Percentiles rank a stretch among this genome's conserved stretches.
Evolutionary conservation across 2,329 filamentous ascomycete genomes (phyloP).

Genomic region (Akanthomyces uredinophilus): DNA sequence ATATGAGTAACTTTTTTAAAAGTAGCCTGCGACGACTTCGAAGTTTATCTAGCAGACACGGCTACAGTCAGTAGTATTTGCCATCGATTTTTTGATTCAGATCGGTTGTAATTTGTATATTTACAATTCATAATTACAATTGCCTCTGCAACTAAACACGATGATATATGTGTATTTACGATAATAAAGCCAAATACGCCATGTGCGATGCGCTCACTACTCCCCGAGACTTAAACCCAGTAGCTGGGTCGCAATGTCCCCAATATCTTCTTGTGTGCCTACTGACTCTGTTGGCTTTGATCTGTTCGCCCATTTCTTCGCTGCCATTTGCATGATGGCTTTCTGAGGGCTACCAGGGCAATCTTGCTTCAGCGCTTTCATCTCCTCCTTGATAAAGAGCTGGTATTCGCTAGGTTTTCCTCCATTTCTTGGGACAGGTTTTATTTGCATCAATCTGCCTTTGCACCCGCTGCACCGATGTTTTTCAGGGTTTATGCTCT

Average conservation of each 20-base stretch:
- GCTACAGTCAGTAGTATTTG: neutral
- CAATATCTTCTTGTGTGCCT: conserved; percentile 11
- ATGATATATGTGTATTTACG: conserved; percentile 2
- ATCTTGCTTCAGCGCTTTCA: conserved; percentile 52
- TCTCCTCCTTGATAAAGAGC: conserved; percentile 60
- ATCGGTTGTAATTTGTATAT: neutral
- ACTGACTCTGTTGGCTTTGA: conserved; percentile 3
- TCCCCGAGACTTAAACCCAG: conserved; percentile 24
- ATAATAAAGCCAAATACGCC: neutral
- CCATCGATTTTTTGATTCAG: neutral
- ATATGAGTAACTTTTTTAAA: neutral
- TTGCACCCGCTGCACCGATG: conserved; percentile 78
- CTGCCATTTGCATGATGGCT: conserved; percentile 64
- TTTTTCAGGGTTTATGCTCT: conserved; percentile 68
- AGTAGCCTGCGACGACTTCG: neutral
- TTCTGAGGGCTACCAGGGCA: conserved; percentile 57
- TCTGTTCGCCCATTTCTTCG: conserved; percentile 49
- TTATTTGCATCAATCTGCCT: conserved; percentile 66
- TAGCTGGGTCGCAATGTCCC: conserved; percentile 21
- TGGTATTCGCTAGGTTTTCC: conserved; percentile 41
- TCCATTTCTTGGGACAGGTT: conserved; percentile 56
- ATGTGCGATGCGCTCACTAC: neutral
- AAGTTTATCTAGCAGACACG: neutral
- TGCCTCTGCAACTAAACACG: conserved; percentile 3
- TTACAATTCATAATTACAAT: conserved; percentile 9